Base-by-base conservation (phyloP, 306 rosid genomes). In the Argentina anserina region DNA sequence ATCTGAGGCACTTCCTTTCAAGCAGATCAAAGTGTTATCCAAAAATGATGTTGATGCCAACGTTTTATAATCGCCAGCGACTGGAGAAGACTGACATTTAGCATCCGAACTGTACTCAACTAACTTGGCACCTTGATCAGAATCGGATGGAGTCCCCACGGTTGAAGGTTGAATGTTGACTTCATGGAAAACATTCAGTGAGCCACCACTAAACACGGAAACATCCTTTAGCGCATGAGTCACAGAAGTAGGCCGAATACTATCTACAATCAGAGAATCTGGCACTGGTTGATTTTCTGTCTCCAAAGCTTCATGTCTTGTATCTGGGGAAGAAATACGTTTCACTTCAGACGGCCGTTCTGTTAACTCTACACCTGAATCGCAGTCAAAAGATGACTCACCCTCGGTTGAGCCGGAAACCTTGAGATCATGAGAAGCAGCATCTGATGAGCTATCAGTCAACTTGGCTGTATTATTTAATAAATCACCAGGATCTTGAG, bases 361-460 rank as follows among this genome's bases (percentile, higher is more conserved):
- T 37, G 74, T 83, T 49, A 70, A 75, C 70, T 69, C 55, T 55
- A 74, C 76, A 66, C 61, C 75, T 25, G 81, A 76, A 73, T 37
- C 41, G 58, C 53, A 71, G 55, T 70, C 76, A 21, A 77, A 82
- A 78, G 62, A 61, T 58, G 74, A 31, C 76, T 71, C 72, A 65
- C 50, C 81, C 37, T 79, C 65, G 72, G 31, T 55, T 75, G 75
- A 74, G 69, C 45, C 79, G 43, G 71, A 74, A 62, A 63, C 50
- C 61, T 84, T 61, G 18, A 50, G 62, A 58, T 84, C 85, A 69
- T 71, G 78, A 75, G 81, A 75, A 49, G 85, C 84, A 56, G 84
- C 84, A 75, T 84, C 80, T 69, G 75, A 42, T 41, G 77, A 78
- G 71, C 80, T 74, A 43, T 78, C 70, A 42, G 61, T 71, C 50